Percentiles rank a stretch among this genome's conserved stretches.
These are phyloP conservation scores for Termitomyces titanicus DNA, from an alignment of 768 basidiomycete species.

Conservation along the genomic window DNA sequence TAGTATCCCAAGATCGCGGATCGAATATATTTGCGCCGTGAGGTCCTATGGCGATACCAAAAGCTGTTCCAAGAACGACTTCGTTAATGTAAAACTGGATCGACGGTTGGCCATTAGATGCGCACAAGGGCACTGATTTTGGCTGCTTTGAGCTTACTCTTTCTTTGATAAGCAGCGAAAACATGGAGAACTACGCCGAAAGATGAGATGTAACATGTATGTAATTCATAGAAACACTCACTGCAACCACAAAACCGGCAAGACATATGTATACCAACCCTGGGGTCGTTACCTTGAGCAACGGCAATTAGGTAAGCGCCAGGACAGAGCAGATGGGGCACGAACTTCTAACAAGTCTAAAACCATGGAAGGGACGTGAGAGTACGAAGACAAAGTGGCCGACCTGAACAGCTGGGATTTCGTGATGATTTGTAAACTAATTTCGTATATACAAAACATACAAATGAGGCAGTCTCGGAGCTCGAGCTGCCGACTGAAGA, in stretches of 20 bases:
- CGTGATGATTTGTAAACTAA: too few relatives aligned
- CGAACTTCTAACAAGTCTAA: conserved; percentile 29
- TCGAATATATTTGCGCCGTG: conserved; percentile 68
- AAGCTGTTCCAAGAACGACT: conserved; percentile 84
- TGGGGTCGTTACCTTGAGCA: conserved; percentile 44
- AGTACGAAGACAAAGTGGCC: too few relatives aligned
- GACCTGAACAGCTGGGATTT: too few relatives aligned
- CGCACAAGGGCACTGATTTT: background rate
- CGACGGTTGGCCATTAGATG: background rate
- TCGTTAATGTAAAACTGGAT: conserved; percentile 82
- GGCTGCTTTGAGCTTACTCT: conserved; percentile 41
- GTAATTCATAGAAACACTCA: background rate
- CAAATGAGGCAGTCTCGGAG: too few relatives aligned
- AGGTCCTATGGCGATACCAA: conserved; percentile 67
- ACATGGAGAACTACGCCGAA: conserved; percentile 66
- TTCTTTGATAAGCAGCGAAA: conserved; percentile 81
- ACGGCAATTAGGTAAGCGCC: conserved; percentile 21
- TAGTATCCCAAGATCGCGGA: conserved; percentile 66
- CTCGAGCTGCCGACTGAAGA: too few relatives aligned
- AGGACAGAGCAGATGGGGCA: conserved; percentile 7
- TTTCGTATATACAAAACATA: too few relatives aligned
- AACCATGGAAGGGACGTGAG: background rate
- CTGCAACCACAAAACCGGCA: conserved; percentile 39
- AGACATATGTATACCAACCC: conserved; percentile 60
- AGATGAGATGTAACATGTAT: background rate